Conservation (phyloP, 2,329 filamentous ascomycete species). For the Alternaria burnsii region DNA sequence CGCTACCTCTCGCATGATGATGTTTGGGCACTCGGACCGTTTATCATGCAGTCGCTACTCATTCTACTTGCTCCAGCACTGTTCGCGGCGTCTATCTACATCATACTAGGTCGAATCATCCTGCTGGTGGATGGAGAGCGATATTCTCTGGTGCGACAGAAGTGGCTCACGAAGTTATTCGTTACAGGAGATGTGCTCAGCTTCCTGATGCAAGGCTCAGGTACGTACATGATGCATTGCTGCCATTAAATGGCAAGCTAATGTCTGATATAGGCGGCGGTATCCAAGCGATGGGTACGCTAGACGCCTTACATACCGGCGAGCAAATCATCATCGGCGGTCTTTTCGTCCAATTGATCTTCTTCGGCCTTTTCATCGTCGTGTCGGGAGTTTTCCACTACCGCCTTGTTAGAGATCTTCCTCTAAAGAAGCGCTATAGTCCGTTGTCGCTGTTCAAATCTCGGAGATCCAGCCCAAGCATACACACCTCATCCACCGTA, state of each 20-base stretch:
- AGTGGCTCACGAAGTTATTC: conserved; percentile 57
- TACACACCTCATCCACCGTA: background rate
- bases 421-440: conserved; percentile 6
- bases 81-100: conserved; percentile 60
- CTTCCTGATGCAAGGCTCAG: conserved; percentile 53
- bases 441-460: background rate
- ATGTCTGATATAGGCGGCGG: conserved; percentile 22
- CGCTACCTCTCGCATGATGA: conserved; percentile 52
- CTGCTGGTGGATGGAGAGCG: conserved; percentile 50
- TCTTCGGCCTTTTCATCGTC: conserved; percentile 60
- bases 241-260: background rate
- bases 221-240: conserved; percentile 41
- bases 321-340: conserved; percentile 34
- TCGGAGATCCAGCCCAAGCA: background rate
- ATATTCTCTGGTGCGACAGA: conserved; percentile 50
- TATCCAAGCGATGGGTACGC: conserved; percentile 22
- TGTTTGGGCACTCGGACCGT: conserved; percentile 51
- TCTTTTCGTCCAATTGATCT: conserved; percentile 58
- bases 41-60: conserved; percentile 55
- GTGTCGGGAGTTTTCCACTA: conserved; percentile 28
- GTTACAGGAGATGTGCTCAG: conserved; percentile 57
- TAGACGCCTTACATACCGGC: conserved; percentile 17
- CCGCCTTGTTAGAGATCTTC: conserved; percentile 22
- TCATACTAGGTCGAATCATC: conserved; percentile 58
- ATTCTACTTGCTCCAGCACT: conserved; percentile 58